Percentiles rank a stretch among this genome's conserved stretches.
Evolutionary conservation across 169 alveolate genomes (phyloP).

Genomic region (Cryptosporidium xiaoi): DNA sequence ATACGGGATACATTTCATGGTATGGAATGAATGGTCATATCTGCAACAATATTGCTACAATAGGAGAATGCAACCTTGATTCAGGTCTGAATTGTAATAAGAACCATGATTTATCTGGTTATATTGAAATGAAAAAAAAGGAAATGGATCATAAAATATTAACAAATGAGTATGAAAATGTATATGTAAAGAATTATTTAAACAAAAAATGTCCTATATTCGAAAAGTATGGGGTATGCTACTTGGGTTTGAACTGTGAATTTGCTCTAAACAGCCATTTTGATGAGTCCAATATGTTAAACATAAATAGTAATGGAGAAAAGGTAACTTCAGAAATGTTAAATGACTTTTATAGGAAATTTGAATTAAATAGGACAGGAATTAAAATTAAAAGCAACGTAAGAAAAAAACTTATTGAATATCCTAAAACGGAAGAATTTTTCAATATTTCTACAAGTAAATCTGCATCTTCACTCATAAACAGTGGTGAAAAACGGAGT

Average conservation of each 20-base stretch:
- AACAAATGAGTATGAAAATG: background rate
- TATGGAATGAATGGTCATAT: background rate
- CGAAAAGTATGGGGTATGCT: constrained; percentile 51
- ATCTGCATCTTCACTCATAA: too few relatives aligned
- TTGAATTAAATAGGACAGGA: constrained; percentile 32
- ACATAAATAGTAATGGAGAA: constrained; percentile 50
- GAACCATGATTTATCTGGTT: constrained; percentile 20
- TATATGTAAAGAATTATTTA: background rate
- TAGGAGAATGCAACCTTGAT: constrained; percentile 22
- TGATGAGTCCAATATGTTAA: constrained; percentile 17
- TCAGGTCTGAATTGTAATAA: constrained; percentile 8
- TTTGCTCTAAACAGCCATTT: constrained; percentile 28
- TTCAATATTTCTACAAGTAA: background rate
- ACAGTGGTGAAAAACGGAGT: background rate
- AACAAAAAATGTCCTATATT: constrained; percentile 20
- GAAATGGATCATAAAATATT: background rate
- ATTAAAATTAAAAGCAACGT: background rate
- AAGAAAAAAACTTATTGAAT: background rate
- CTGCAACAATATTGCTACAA: constrained; percentile 23
- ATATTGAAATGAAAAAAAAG: background rate
- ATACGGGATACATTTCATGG: constrained; percentile 13
- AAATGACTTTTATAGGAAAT: constrained; percentile 5
- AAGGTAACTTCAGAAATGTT: constrained; percentile 22
- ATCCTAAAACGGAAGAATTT: constrained; percentile 32
- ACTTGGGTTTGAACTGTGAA: constrained; percentile 52